These are phyloP conservation scores for Aegilops sharonensis DNA, from an alignment of 176 grass and related monocot genomes.

Conservation along the genomic window DNA sequence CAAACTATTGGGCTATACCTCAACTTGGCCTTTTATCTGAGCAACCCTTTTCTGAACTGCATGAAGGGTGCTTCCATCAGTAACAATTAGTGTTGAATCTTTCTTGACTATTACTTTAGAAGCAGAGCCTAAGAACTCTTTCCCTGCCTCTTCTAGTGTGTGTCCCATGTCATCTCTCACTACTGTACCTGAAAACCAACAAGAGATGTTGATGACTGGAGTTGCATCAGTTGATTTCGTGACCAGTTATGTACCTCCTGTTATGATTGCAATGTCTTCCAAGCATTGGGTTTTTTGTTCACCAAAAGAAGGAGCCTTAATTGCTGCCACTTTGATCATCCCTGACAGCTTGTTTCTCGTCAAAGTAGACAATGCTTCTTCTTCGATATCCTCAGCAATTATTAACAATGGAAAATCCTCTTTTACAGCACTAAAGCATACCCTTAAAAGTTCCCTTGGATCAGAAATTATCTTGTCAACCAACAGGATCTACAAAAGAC, in stretches of 20 bases:
- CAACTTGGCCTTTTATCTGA: conserved; percentile 59
- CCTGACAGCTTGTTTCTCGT: conserved; percentile 91
- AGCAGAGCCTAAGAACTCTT: conserved; percentile 84
- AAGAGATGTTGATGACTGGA: neutral
- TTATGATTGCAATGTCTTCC: conserved; percentile 83
- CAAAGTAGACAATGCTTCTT: conserved; percentile 61
- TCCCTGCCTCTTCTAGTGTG: conserved; percentile 70
- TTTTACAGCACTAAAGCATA: conserved; percentile 79
- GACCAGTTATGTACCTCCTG: conserved; percentile 59
- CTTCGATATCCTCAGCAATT: conserved; percentile 82
- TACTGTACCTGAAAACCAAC: conserved; percentile 63
- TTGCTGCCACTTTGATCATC: conserved; percentile 73
- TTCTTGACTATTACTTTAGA: conserved; percentile 72
- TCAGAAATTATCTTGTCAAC: conserved; percentile 84
- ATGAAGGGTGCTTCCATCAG: conserved; percentile 60
- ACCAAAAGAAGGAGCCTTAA: conserved; percentile 90
- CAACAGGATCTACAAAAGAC: conserved; percentile 72
- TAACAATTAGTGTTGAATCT: conserved; percentile 87
- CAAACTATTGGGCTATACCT: conserved; percentile 48
- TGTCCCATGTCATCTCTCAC: conserved; percentile 79
- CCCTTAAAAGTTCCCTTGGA: conserved; percentile 74
- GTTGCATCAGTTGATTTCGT: conserved; percentile 8
- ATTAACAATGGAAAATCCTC: conserved; percentile 79
- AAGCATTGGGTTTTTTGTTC: conserved; percentile 83
- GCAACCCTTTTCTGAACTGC: conserved; percentile 68